Conservation (phyloP, 1,284 basidiomycete species). For the Ceratobasidium theobromae region DNA sequence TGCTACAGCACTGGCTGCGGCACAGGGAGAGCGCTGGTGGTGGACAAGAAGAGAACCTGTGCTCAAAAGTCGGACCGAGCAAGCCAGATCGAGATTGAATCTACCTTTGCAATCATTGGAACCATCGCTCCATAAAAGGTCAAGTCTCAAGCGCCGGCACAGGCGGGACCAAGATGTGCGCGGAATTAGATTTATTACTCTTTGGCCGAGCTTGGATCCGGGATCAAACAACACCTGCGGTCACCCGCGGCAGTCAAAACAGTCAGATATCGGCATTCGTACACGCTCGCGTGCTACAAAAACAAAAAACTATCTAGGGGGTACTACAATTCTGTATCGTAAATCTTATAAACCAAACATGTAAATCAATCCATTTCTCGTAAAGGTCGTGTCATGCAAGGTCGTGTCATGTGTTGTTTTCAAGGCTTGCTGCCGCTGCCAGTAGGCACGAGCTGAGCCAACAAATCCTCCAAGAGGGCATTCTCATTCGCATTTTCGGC, state of each 20-base stretch:
- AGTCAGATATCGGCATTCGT: background rate
- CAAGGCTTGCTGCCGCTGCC: background rate
- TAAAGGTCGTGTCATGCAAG: background rate
- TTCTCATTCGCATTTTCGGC: constrained; percentile 16
- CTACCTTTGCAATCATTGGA: background rate
- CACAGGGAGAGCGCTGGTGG: background rate
- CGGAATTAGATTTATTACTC: too few species aligned
- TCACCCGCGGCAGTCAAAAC: background rate
- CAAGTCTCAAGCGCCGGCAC: too few species aligned
- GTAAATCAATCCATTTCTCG: background rate
- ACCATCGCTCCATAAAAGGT: background rate
- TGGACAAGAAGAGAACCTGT: background rate
- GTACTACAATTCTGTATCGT: background rate
- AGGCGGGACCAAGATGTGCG: too few species aligned
- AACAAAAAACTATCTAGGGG: background rate
- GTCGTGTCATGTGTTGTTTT: background rate
- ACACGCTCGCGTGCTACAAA: background rate
- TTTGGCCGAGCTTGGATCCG: too few species aligned
- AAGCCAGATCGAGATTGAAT: constrained; percentile 20
- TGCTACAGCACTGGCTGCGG: background rate
- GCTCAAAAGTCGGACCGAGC: background rate
- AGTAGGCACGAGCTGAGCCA: constrained; percentile 20
- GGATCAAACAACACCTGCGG: too few species aligned
- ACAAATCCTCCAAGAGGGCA: constrained; percentile 3
- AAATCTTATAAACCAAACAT: background rate